Percentiles rank a stretch among this genome's conserved stretches.
phyloP scores from a whole-genome alignment of 2,329 filamentous ascomycete genomes.

The Penicillium rolfsii region DNA sequence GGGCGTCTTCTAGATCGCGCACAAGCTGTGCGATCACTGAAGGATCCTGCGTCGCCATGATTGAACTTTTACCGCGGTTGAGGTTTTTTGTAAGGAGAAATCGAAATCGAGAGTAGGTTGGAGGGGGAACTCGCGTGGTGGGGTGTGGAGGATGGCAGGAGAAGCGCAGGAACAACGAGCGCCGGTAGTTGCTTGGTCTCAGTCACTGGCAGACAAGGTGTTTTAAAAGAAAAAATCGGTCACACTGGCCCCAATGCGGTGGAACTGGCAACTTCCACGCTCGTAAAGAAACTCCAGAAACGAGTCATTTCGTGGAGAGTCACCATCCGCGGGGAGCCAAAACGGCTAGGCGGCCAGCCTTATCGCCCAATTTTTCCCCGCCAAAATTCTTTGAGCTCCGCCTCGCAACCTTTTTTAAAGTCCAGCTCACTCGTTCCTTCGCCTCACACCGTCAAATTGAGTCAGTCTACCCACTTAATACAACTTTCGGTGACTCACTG shows the following conservation, averaged over 20 bases:
- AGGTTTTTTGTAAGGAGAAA: background rate
- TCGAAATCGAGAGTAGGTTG: constrained; percentile 1
- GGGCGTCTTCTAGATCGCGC: constrained; percentile 60
- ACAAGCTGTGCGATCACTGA: constrained; percentile 70
- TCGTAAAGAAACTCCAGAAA: background rate
- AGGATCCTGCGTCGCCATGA: constrained; percentile 61
- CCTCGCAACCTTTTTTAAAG: background rate
- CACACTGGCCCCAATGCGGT: background rate
- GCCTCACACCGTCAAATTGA: background rate
- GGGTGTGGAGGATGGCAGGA: constrained; percentile 1
- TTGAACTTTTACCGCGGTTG: background rate
- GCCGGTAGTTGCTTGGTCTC: background rate
- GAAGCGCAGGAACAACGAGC: background rate
- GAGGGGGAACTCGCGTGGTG: constrained; percentile 17
- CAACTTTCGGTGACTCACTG: constrained; percentile 13
- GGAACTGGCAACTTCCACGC: constrained; percentile 4
- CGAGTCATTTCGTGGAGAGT: constrained; percentile 15
- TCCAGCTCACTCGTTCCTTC: background rate
- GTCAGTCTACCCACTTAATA: background rate
- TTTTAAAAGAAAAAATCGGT: background rate
- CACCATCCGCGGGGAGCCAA: constrained; percentile 29
- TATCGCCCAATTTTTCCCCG: constrained; percentile 16
- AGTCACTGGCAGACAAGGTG: background rate
- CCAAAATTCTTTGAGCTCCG: constrained; percentile 5
- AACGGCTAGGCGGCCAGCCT: constrained; percentile 25